Evolutionary conservation across 352 stramenopile species (phyloP).

Genomic region (Pythium vanterpoolii): DNA sequence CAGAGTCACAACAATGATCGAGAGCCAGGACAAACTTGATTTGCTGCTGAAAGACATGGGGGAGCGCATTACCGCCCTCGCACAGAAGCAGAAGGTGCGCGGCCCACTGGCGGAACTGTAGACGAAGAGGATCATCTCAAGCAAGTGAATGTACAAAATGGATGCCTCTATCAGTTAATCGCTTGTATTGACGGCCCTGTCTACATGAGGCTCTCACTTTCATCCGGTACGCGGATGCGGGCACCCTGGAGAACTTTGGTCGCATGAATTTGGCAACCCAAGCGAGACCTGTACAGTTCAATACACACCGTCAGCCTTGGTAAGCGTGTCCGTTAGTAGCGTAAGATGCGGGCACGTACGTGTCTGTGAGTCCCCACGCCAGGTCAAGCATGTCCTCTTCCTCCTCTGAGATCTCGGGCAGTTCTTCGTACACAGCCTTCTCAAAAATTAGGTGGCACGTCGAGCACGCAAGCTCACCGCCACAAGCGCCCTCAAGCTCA

Average conservation of each 20-base stretch:
- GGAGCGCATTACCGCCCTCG: conserved; percentile 4
- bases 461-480: conserved; percentile 91
- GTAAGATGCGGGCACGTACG: conserved; percentile 48
- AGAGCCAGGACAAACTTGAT: conserved; percentile 50
- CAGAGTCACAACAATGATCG: conserved; percentile 53
- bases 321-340: not conserved
- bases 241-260: conserved; percentile 84
- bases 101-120: conserved; percentile 16
- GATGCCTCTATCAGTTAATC: conserved; percentile 7
- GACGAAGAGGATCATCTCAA: not conserved
- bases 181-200: conserved; percentile 9
- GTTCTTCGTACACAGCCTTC: conserved; percentile 83
- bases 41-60: conserved; percentile 46
- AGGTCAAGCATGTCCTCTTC: conserved; percentile 96
- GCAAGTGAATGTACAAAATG: not conserved
- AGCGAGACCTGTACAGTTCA: conserved; percentile 41
- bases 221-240: conserved; percentile 85
- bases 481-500: conserved; percentile 91
- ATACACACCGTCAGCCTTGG: not conserved
- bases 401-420: conserved; percentile 89
- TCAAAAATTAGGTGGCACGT: conserved; percentile 93
- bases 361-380: conserved; percentile 92
- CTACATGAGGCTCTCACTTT: conserved; percentile 89
- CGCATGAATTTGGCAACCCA: conserved; percentile 91
- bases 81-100: conserved; percentile 7